These are phyloP conservation scores for Auriscalpium orientale DNA, from an alignment of 768 basidiomycete genomes.

Conservation along the genomic window DNA sequence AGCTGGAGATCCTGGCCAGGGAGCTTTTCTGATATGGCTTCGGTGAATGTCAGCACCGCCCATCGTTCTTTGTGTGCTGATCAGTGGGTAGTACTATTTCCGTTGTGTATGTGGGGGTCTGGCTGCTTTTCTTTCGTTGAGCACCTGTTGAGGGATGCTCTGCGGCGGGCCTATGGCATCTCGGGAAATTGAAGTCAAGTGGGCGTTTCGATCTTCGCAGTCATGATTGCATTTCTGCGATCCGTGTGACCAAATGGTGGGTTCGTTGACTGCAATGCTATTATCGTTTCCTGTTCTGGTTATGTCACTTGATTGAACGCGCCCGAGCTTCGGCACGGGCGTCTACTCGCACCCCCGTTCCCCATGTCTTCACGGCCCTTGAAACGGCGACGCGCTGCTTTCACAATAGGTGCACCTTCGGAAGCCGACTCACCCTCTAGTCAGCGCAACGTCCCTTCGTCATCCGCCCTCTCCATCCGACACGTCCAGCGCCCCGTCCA, in stretches of 20 bases:
- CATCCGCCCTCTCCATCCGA: slow-evolving; percentile 39
- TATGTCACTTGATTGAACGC: too few relatives aligned
- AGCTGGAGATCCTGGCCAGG: background rate
- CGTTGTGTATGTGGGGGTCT: background rate
- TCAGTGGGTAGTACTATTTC: background rate
- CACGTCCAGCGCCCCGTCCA: slow-evolving; percentile 20
- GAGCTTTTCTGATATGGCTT: background rate
- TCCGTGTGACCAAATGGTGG: too few relatives aligned
- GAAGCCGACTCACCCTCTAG: slow-evolving; percentile 35
- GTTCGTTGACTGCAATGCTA: too few relatives aligned
- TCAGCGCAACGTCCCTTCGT: slow-evolving; percentile 36
- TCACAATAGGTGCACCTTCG: slow-evolving; percentile 35
- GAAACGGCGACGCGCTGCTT: slow-evolving; percentile 24
- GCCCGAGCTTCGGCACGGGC: too few relatives aligned
- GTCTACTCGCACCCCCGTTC: too few relatives aligned
- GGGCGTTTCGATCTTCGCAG: background rate
- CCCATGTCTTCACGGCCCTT: slow-evolving; percentile 7
- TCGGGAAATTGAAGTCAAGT: background rate
- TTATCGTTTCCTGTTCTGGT: too few relatives aligned
- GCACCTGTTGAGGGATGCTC: background rate
- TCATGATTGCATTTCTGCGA: too few relatives aligned
- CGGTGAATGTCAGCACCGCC: background rate
- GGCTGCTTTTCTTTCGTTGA: background rate
- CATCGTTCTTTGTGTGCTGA: background rate
- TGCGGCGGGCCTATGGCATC: background rate